These are phyloP conservation scores for Corchorus capsularis DNA, from an alignment of 345 rosid species.

Conservation along the genomic window DNA sequence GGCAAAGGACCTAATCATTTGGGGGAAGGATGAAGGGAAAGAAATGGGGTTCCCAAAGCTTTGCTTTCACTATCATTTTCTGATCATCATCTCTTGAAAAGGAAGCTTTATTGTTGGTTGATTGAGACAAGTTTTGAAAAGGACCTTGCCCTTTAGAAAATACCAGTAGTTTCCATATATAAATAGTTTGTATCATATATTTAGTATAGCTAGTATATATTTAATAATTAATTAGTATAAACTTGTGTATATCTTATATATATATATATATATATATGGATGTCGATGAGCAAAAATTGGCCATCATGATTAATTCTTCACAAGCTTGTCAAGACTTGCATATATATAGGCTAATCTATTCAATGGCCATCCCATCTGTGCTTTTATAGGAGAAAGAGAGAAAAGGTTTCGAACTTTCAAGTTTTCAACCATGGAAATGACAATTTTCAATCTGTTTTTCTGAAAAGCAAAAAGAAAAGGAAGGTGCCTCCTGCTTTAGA, in stretches of 20 bases:
- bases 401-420: too few relatives aligned
- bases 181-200: too few relatives aligned
- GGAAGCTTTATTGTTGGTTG: constrained; percentile 41
- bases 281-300: too few relatives aligned
- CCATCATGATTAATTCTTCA: not conserved
- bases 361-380: too few relatives aligned
- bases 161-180: not conserved
- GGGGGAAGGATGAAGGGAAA: constrained; percentile 39
- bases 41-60: constrained; percentile 34
- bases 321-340: not conserved
- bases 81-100: constrained; percentile 45
- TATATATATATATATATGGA: too few relatives aligned
- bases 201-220: too few relatives aligned
- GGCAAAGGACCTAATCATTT: constrained; percentile 37
- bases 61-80: constrained; percentile 38
- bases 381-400: not conserved
- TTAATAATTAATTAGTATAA: too few relatives aligned
- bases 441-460: too few relatives aligned
- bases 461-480: too few relatives aligned
- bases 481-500: too few relatives aligned
- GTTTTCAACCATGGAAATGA: too few relatives aligned
- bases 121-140: constrained; percentile 11
- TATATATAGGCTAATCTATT: not conserved
- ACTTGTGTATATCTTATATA: too few relatives aligned
- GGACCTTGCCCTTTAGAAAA: constrained; percentile 11